Conservation (phyloP, 352 stramenopile species). For the Phytophthora hybrid region DNA sequence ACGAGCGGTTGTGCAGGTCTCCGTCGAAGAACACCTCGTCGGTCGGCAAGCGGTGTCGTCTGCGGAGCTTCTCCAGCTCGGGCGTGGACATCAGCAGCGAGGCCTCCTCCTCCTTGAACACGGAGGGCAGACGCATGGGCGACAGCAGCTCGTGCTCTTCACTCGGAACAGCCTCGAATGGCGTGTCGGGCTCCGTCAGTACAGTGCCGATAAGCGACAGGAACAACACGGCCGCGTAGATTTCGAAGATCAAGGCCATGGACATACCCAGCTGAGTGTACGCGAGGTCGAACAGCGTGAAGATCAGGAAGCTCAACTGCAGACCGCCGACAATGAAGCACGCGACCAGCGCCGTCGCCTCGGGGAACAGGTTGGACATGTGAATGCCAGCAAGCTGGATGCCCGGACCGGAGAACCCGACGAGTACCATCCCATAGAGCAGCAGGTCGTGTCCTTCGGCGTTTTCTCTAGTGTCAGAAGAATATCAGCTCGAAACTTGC, state of each 20-base stretch:
- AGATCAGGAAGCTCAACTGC: constrained; percentile 79
- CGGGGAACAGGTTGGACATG: constrained; percentile 79
- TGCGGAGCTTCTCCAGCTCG: constrained; percentile 52
- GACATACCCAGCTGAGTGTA: constrained; percentile 51
- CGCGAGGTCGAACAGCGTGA: constrained; percentile 66
- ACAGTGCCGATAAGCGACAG: constrained; percentile 61
- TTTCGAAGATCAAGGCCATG: constrained; percentile 57
- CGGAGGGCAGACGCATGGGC: constrained; percentile 60
- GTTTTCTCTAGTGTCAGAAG: constrained; percentile 25
- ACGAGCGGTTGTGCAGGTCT: constrained; percentile 62
- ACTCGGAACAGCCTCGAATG: constrained; percentile 41
- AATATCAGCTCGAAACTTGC: not conserved
- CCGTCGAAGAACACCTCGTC: constrained; percentile 51
- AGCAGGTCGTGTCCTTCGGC: constrained; percentile 49
- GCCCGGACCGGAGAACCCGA: constrained; percentile 70
- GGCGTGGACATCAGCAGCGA: constrained; percentile 61
- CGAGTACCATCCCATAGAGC: constrained; percentile 67
- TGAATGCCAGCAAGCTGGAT: constrained; percentile 79
- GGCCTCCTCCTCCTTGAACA: constrained; percentile 67
- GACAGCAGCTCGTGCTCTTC: constrained; percentile 62
- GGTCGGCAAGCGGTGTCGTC: constrained; percentile 29
- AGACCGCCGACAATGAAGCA: constrained; percentile 78
- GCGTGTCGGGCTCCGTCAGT: constrained; percentile 64
- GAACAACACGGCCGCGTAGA: constrained; percentile 60
- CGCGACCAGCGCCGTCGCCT: constrained; percentile 69